Percentiles rank a stretch among this genome's conserved stretches.
Conservation (phyloP, 495 filamentous ascomycete genomes). For the Penicillium goetzii region DNA sequence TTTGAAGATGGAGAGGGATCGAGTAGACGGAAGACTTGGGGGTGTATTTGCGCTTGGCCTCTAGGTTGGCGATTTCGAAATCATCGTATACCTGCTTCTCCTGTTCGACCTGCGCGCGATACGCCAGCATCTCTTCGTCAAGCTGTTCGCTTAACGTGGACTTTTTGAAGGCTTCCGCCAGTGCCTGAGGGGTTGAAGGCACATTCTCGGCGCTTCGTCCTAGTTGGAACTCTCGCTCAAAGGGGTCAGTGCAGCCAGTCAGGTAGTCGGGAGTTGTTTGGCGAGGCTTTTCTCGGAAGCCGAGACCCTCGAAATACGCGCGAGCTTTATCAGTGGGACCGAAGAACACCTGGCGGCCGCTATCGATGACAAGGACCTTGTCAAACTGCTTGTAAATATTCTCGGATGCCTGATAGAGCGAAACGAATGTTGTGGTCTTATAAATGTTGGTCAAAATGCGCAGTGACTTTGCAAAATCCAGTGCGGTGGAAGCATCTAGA, state of each 20-base stretch:
- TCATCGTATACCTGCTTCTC: conserved; percentile 71
- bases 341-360: conserved; percentile 79
- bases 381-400: conserved; percentile 86
- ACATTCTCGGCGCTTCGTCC: conserved; percentile 64
- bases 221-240: conserved; percentile 74
- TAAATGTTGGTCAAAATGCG: conserved; percentile 79
- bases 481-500: conserved; percentile 79
- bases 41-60: conserved; percentile 74
- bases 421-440: conserved; percentile 78
- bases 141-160: conserved; percentile 62
- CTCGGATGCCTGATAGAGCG: conserved; percentile 82
- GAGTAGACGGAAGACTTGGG: conserved; percentile 74
- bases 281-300: conserved; percentile 76
- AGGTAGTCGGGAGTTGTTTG: conserved; percentile 88
- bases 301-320: conserved; percentile 79
- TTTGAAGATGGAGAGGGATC: conserved; percentile 75
- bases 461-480: conserved; percentile 72
- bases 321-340: conserved; percentile 71
- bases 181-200: conserved; percentile 64
- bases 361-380: conserved; percentile 83
- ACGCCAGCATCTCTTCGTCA: conserved; percentile 67
- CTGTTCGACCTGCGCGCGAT: conserved; percentile 60
- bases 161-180: conserved; percentile 68
- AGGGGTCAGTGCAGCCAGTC: conserved; percentile 81
- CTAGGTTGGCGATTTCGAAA: conserved; percentile 73